phyloP scores from a whole-genome alignment of 306 rosid species.

The Quercus parvula region DNA sequence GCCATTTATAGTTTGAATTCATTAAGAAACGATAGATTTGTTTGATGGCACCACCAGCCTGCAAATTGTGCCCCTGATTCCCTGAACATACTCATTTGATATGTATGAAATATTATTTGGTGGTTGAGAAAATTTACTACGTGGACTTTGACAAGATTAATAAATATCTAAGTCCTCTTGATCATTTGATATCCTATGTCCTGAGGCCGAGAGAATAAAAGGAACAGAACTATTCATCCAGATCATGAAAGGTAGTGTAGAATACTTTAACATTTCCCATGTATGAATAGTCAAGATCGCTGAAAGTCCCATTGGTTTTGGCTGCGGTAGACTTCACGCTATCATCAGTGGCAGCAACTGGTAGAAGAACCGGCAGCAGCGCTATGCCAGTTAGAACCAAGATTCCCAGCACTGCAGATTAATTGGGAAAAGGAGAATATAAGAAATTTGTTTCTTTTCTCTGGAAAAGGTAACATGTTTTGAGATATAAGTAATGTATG shows the following conservation, averaged over 20 bases:
- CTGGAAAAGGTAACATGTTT: too few relatives aligned
- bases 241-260: neutral
- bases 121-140: neutral
- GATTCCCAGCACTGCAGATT: constrained; percentile 59
- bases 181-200: neutral
- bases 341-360: constrained; percentile 62
- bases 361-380: constrained; percentile 82
- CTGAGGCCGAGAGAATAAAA: neutral
- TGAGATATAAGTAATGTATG: too few relatives aligned
- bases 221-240: neutral
- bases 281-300: constrained; percentile 66
- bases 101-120: neutral
- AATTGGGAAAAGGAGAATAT: constrained; percentile 11
- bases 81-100: neutral
- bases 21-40: neutral
- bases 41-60: neutral
- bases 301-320: constrained; percentile 53
- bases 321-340: constrained; percentile 11
- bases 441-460: neutral
- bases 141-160: neutral
- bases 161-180: neutral
- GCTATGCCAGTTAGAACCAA: constrained; percentile 59
- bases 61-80: neutral
- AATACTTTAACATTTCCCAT: constrained; percentile 67
- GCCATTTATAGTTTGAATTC: neutral